phyloP scores from a whole-genome alignment of 129 eudicot genomes.

The Centella asiatica region DNA sequence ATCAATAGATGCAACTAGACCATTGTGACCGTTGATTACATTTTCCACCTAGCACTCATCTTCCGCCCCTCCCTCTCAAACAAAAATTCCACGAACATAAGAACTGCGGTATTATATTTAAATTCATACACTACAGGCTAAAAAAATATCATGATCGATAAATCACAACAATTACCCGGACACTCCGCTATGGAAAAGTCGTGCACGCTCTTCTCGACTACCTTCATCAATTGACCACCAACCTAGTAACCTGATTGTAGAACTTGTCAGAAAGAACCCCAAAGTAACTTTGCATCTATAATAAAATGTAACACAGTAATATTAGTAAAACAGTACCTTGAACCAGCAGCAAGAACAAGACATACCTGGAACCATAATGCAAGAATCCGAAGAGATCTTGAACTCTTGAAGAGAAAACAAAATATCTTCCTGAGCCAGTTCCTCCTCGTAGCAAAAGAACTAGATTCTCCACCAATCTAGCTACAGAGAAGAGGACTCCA shows the following conservation, averaged over 20 bases:
- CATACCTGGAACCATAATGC: constrained; percentile 85
- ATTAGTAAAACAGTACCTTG: too few relatives aligned
- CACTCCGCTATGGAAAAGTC: constrained; percentile 55
- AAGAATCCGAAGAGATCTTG: constrained; percentile 69
- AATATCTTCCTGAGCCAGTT: constrained; percentile 49
- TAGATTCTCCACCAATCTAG: constrained; percentile 74
- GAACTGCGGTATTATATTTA: too few relatives aligned
- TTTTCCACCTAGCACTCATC: too few relatives aligned
- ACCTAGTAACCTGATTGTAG: constrained; percentile 66
- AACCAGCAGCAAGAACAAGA: not conserved
- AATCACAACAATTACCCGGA: constrained; percentile 49
- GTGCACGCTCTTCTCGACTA: constrained; percentile 90
- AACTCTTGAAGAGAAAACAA: constrained; percentile 50
- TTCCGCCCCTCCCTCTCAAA: too few relatives aligned
- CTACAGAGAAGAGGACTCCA: constrained; percentile 60
- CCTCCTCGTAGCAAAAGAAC: constrained; percentile 52
- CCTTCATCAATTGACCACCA: constrained; percentile 99
- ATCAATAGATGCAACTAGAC: too few relatives aligned
- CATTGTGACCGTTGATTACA: too few relatives aligned
- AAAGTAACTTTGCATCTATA: too few relatives aligned
- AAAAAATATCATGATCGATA: not conserved
- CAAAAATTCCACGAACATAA: too few relatives aligned
- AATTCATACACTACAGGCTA: too few relatives aligned
- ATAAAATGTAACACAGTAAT: too few relatives aligned
- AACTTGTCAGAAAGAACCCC: constrained; percentile 1